Percentiles rank a stretch among this genome's conserved stretches.
These are phyloP conservation scores for Croton laevigatus DNA, from an alignment of 441 rosid genomes.

Conservation along the genomic window DNA sequence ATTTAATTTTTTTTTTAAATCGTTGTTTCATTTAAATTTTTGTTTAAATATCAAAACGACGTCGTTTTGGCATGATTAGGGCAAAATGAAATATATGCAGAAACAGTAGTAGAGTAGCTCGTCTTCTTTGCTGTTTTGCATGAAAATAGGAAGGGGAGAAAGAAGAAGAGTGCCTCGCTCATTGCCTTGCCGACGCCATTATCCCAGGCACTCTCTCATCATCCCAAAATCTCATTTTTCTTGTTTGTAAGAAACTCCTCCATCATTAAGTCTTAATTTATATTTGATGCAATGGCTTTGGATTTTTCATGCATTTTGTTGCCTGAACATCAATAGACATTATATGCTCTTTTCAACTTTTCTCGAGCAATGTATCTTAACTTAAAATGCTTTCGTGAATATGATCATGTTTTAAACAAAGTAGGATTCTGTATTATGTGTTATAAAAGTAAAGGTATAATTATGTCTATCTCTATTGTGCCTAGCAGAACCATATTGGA, in stretches of 20 bases:
- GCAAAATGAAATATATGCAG: too few relatives aligned
- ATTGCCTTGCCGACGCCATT: too few relatives aligned
- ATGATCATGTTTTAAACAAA: not conserved
- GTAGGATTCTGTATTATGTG: not conserved
- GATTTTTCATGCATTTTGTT: not conserved
- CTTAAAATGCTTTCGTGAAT: too few relatives aligned
- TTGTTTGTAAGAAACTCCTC: conserved; percentile 76
- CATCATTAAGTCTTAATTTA: conserved; percentile 76
- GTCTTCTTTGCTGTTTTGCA: too few relatives aligned
- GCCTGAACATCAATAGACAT: not conserved
- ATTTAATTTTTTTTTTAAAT: too few relatives aligned
- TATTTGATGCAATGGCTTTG: conserved; percentile 1
- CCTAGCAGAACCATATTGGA: not conserved
- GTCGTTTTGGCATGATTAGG: too few relatives aligned
- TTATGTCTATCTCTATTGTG: not conserved
- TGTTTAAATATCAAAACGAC: too few relatives aligned
- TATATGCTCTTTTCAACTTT: not conserved
- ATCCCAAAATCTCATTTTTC: conserved; percentile 83
- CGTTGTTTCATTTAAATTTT: too few relatives aligned
- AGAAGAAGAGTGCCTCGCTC: too few relatives aligned
- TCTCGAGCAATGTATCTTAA: not conserved
- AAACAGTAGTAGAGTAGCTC: too few relatives aligned
- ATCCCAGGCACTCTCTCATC: conserved; percentile 84
- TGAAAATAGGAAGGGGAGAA: too few relatives aligned
- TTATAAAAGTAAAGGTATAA: not conserved